These are phyloP conservation scores for Aspergillus japonicus DNA, from an alignment of 2,329 filamentous ascomycete species.

Conservation along the genomic window DNA sequence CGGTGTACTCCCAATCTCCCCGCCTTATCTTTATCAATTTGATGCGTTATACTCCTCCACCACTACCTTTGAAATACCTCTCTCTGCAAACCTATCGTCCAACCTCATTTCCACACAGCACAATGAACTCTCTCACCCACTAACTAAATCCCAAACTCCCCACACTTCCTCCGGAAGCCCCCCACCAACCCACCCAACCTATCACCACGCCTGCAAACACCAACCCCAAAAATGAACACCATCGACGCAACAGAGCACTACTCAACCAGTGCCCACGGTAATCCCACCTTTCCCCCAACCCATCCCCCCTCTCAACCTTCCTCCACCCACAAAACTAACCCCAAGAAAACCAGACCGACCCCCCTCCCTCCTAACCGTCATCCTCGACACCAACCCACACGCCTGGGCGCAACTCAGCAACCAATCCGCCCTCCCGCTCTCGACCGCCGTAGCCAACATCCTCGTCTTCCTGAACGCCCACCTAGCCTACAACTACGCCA, in stretches of 20 bases:
- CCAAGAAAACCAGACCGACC: slow-evolving; percentile 47
- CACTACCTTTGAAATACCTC: no score
- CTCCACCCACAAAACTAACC: neutral
- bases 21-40: no score
- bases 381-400: slow-evolving; percentile 94
- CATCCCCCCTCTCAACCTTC: neutral
- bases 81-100: no score
- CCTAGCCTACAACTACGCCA: slow-evolving; percentile 87
- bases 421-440: slow-evolving; percentile 68
- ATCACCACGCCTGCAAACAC: neutral
- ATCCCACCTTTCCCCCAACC: neutral
- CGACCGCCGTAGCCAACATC: slow-evolving; percentile 80
- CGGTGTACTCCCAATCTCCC: no score
- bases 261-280: slow-evolving; percentile 48
- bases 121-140: no score
- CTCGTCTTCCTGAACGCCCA: slow-evolving; percentile 97
- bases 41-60: neutral
- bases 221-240: slow-evolving; percentile 55
- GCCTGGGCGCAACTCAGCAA: slow-evolving; percentile 74
- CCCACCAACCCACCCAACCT: neutral
- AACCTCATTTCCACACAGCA: no score
- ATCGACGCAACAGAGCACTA: slow-evolving; percentile 63
- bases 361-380: slow-evolving; percentile 82
- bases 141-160: neutral
- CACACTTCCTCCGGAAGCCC: no score